A percentile compares a stretch with the other conserved stretches of the same genome.
Conservation (phyloP, 371 early-diverging fungal genomes). For the Umbelopsis sp. region DNA sequence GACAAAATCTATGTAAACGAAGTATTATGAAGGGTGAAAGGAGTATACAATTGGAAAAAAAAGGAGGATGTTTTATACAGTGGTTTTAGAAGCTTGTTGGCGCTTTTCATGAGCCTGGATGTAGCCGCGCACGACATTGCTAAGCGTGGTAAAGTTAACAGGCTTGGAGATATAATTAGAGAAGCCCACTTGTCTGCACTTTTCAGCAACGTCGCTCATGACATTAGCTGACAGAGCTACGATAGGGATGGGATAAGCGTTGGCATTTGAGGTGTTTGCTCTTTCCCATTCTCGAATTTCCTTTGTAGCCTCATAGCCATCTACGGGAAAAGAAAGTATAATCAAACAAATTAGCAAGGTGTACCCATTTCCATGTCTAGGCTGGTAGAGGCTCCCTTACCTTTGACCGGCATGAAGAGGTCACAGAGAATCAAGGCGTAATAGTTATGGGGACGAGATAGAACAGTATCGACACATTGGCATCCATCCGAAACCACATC, state of each 20-base stretch:
- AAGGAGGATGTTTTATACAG: too few species aligned
- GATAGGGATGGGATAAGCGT: conserved; percentile 53
- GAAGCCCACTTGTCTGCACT: conserved; percentile 59
- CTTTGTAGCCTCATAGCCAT: conserved; percentile 64
- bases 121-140: conserved; percentile 61
- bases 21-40: too few species aligned
- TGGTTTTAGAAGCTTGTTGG: not conserved
- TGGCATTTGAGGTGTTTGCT: conserved; percentile 34
- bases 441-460: conserved; percentile 44
- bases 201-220: conserved; percentile 63
- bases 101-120: conserved; percentile 19
- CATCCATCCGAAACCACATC: conserved; percentile 62
- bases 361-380: not conserved
- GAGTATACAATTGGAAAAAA: too few species aligned
- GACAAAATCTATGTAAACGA: too few species aligned
- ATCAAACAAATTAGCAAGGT: too few species aligned
- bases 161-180: conserved; percentile 68
- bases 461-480: conserved; percentile 54
- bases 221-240: conserved; percentile 71
- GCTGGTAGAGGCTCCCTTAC: conserved; percentile 24
- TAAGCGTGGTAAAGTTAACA: conserved; percentile 64
- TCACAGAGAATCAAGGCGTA: conserved; percentile 63
- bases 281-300: conserved; percentile 62
- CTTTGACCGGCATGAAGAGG: conserved; percentile 69
- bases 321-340: conserved; percentile 28